Percentiles rank a stretch among this genome's conserved stretches.
Evolutionary conservation across 148 eudicot species (phyloP).

Genomic region (Pouteria glomerata): DNA sequence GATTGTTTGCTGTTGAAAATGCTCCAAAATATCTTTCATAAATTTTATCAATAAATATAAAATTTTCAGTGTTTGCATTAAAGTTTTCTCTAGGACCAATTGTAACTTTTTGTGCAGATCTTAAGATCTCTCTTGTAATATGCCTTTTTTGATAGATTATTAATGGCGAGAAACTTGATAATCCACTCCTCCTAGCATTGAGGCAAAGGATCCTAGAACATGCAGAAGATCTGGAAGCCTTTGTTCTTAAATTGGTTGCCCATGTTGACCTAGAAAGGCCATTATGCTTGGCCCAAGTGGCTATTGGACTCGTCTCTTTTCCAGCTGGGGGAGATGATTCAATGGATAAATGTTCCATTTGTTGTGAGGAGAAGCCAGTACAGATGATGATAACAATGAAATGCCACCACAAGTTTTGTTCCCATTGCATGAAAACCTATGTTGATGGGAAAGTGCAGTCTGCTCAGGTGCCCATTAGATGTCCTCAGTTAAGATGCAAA

Average conservation of each 20-base stretch:
- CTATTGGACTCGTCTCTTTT: constrained; percentile 51
- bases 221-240: constrained; percentile 38
- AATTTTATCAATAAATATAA: too few relatives aligned
- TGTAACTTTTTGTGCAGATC: not conserved
- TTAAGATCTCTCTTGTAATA: not conserved
- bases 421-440: constrained; percentile 66
- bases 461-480: constrained; percentile 55
- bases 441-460: constrained; percentile 59
- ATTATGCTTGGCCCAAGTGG: constrained; percentile 56
- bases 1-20: too few relatives aligned
- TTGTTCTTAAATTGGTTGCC: constrained; percentile 46
- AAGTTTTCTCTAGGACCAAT: too few relatives aligned
- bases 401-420: constrained; percentile 77
- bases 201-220: constrained; percentile 56
- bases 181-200: constrained; percentile 57
- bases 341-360: constrained; percentile 52
- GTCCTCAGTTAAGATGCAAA: constrained; percentile 62
- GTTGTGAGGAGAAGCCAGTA: constrained; percentile 61
- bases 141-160: constrained; percentile 45
- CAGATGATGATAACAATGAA: constrained; percentile 48
- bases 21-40: too few relatives aligned
- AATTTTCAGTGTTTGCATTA: too few relatives aligned
- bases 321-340: constrained; percentile 25
- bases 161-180: constrained; percentile 36
- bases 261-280: constrained; percentile 41